Percentiles rank a stretch among this genome's conserved stretches.
Conservation (phyloP, 2,329 filamentous ascomycete genomes). For the Colletotrichum tabaci region DNA sequence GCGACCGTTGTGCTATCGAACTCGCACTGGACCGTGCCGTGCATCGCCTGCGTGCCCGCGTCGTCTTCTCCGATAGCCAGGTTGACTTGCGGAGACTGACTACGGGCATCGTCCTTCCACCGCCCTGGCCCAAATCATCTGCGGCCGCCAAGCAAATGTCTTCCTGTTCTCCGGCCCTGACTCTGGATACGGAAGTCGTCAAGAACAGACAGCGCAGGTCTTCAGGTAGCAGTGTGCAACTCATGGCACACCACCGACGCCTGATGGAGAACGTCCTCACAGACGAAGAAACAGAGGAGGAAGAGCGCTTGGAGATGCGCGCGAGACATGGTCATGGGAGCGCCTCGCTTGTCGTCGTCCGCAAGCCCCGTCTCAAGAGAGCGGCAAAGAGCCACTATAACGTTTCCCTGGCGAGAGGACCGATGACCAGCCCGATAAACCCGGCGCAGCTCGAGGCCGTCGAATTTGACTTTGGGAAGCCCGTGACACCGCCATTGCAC, state of each 20-base stretch:
- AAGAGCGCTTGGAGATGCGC: constrained; percentile 60
- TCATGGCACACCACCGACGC: constrained; percentile 54
- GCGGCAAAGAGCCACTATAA: constrained; percentile 56
- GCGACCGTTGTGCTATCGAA: constrained; percentile 91
- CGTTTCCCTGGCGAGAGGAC: constrained; percentile 44
- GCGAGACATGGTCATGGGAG: constrained; percentile 48
- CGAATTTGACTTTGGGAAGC: constrained; percentile 43
- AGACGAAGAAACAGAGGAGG: constrained; percentile 61
- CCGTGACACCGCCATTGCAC: constrained; percentile 34
- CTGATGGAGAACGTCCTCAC: constrained; percentile 58
- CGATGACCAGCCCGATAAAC: constrained; percentile 46
- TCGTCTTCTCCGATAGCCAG: constrained; percentile 78
- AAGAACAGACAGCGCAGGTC: constrained; percentile 61
- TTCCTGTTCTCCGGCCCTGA: constrained; percentile 42
- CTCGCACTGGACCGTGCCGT: constrained; percentile 85
- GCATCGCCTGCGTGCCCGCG: constrained; percentile 75
- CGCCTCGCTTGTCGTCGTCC: constrained; percentile 48
- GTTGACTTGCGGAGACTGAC: constrained; percentile 69
- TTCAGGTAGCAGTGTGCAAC: constrained; percentile 65
- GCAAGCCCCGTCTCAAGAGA: constrained; percentile 60
- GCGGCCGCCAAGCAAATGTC: constrained; percentile 40
- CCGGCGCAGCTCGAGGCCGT: constrained; percentile 47
- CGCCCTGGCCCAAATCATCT: constrained; percentile 48
- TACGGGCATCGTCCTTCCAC: constrained; percentile 48
- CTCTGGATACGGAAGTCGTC: constrained; percentile 48